phyloP scores from a whole-genome alignment of 2,329 filamentous ascomycete genomes.

The Alternaria ventricosa region DNA sequence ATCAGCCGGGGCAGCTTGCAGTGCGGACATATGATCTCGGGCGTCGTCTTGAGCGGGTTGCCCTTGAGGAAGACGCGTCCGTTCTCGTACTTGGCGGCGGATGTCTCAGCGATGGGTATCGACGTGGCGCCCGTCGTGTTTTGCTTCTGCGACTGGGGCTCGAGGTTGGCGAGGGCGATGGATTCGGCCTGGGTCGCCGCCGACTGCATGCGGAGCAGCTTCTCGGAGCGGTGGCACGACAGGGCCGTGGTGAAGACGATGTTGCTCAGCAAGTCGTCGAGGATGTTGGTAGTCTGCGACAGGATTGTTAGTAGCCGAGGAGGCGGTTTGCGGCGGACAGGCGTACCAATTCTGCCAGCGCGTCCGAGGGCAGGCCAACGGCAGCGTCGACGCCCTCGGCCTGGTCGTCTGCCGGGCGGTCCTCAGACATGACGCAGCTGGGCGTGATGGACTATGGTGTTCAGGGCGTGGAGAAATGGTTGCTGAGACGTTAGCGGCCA shows the following conservation, averaged over 20 bases:
- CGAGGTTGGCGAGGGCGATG: slow-evolving; percentile 46
- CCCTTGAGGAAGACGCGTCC: slow-evolving; percentile 72
- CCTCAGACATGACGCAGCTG: slow-evolving; percentile 44
- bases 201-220: slow-evolving; percentile 71
- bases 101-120: slow-evolving; percentile 62
- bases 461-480: slow-evolving; percentile 21
- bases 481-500: slow-evolving; percentile 31
- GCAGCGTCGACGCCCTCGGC: slow-evolving; percentile 33
- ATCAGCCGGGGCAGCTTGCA: slow-evolving; percentile 77
- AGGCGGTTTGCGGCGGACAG: slow-evolving; percentile 7
- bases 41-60: slow-evolving; percentile 73
- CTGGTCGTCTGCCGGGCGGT: slow-evolving; percentile 39
- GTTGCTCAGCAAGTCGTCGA: slow-evolving; percentile 79
- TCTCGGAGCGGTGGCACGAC: slow-evolving; percentile 79
- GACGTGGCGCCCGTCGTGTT: slow-evolving; percentile 52
- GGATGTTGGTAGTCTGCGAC: slow-evolving; percentile 55
- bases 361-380: slow-evolving; percentile 35
- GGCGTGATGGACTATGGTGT: slow-evolving; percentile 22
- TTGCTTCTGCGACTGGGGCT: slow-evolving; percentile 43
- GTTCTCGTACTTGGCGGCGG: slow-evolving; percentile 73
- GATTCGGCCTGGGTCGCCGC: slow-evolving; percentile 58
- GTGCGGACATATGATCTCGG: slow-evolving; percentile 74
- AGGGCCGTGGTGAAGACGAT: slow-evolving; percentile 77
- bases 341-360: slow-evolving; percentile 43
- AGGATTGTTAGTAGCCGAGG: slow-evolving; percentile 25